These are phyloP conservation scores for Lavandula angustifolia DNA, from an alignment of 257 asterid genomes.

Conservation along the genomic window DNA sequence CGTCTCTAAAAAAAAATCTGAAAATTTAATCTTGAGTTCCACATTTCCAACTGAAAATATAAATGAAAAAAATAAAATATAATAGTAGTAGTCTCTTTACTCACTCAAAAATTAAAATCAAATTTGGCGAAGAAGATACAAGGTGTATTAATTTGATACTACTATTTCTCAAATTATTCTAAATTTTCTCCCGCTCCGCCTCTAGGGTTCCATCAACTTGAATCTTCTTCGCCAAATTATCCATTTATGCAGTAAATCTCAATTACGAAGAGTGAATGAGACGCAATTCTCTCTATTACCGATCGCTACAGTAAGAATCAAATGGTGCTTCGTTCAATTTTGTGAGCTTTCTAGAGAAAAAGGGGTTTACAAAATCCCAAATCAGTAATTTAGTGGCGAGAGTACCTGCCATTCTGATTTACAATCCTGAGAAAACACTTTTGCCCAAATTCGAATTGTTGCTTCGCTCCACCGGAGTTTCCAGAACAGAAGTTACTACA, in stretches of 20 bases:
- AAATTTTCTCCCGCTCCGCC: neutral
- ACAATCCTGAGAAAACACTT: slow-evolving; percentile 29
- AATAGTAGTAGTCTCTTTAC: no score
- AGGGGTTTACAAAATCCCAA: slow-evolving; percentile 36
- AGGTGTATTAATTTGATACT: no score
- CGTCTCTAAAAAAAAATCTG: no score
- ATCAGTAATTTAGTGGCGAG: slow-evolving; percentile 22
- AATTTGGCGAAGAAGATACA: no score
- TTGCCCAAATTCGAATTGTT: slow-evolving; percentile 35
- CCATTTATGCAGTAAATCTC: neutral
- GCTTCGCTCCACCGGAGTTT: slow-evolving; percentile 18
- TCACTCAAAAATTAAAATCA: no score
- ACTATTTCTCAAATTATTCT: no score
- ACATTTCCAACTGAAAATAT: no score
- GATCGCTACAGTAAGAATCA: neutral
- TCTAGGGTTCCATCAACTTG: neutral
- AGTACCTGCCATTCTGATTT: slow-evolving; percentile 15
- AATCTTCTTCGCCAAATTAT: no score
- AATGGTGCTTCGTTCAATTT: slow-evolving; percentile 7
- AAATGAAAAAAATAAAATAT: no score
- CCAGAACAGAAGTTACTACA: slow-evolving; percentile 10
- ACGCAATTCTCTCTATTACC: neutral
- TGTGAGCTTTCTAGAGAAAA: slow-evolving; percentile 19
- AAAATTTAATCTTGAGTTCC: no score
- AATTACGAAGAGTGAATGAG: neutral